Base-by-base conservation (phyloP, 2,329 filamentous ascomycete genomes). In the Epichloe baconii region DNA sequence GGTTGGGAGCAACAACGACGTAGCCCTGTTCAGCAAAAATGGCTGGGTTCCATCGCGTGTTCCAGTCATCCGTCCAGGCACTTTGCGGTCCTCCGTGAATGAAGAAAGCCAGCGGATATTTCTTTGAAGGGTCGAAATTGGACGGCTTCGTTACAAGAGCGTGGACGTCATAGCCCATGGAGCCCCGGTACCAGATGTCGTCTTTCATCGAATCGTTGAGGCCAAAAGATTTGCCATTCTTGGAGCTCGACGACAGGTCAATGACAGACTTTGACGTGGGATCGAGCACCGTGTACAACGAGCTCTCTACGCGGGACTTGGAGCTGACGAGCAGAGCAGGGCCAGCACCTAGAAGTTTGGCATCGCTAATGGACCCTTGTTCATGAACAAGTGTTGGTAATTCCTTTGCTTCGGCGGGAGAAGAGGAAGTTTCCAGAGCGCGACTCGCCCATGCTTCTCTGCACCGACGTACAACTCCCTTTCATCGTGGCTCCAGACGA, bases 1-100 rank as follows among this genome's bases (percentile, higher is more conserved):
- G 86, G 64, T 95, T 95, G 10, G 88, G 86, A 47, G 81, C 77
- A 45, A 95, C 80, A 21, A 85, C 86, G 3, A 95, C 77, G 62
- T 93, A 95, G 44, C 88, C 88, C 68, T 91, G 86, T 64, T 94
- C 88, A 3, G 88, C 88, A 62, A 88, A 94, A 10, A 91, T 77
- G 53, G 86, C 86, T 2, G 86, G 84, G 63, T 94, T 94, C 88
- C 88, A 95, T 17, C 88, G 75, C 2, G 83, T 88, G 64, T 78
- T 85, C 86, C 88, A 94, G 31, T 76, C 72, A 60, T 93, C 84
- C 35, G 66, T 70, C 83, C 86, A 91, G 0, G 86, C 79, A 21
- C 82, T 79, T 64, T 93, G 86, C 0, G 88, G 88, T 0, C 88
- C 88, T 50, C 88, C 88, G 61, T 95, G 88, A 55, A 94, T 86